A percentile compares a stretch with the other conserved stretches of the same genome.
Conservation (phyloP, 768 basidiomycete genomes). For the Scleroderma bovista region DNA sequence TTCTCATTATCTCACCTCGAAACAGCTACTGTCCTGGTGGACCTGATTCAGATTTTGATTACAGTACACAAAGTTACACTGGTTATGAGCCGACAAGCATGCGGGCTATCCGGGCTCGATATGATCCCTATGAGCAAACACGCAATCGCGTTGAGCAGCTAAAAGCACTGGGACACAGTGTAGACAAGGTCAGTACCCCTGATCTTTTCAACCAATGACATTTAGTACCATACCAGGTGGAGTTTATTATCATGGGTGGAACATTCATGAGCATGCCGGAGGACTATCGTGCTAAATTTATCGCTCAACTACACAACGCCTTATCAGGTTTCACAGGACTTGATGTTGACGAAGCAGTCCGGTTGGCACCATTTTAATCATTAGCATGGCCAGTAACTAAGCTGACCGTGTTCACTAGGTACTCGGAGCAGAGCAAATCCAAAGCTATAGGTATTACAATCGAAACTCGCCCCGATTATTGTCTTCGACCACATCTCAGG, state of each 20-base stretch:
- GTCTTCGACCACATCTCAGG: slow-evolving; percentile 93
- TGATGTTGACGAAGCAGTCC: slow-evolving; percentile 94
- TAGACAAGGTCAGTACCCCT: slow-evolving; percentile 74
- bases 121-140: slow-evolving; percentile 97
- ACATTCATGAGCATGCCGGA: slow-evolving; percentile 99
- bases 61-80: slow-evolving; percentile 95
- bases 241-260: slow-evolving; percentile 96
- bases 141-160: slow-evolving; percentile 93
- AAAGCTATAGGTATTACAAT: slow-evolving; percentile 99
- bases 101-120: slow-evolving; percentile 95
- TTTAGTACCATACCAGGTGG: slow-evolving; percentile 45
- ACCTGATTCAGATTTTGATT: slow-evolving; percentile 99
- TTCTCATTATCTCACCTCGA: slow-evolving; percentile 1
- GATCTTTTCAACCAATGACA: background rate
- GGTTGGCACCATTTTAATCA: slow-evolving; percentile 33
- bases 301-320: slow-evolving; percentile 96
- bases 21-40: slow-evolving; percentile 94
- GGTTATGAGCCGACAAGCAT: slow-evolving; percentile 98
- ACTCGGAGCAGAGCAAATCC: slow-evolving; percentile 95
- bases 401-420: slow-evolving; percentile 39
- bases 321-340: slow-evolving; percentile 90
- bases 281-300: slow-evolving; percentile 88
- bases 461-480: slow-evolving; percentile 97
- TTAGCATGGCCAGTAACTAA: background rate
- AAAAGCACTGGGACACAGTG: slow-evolving; percentile 91